Conservation (phyloP, 352 stramenopile species). For the Thalassiosira hispida region DNA sequence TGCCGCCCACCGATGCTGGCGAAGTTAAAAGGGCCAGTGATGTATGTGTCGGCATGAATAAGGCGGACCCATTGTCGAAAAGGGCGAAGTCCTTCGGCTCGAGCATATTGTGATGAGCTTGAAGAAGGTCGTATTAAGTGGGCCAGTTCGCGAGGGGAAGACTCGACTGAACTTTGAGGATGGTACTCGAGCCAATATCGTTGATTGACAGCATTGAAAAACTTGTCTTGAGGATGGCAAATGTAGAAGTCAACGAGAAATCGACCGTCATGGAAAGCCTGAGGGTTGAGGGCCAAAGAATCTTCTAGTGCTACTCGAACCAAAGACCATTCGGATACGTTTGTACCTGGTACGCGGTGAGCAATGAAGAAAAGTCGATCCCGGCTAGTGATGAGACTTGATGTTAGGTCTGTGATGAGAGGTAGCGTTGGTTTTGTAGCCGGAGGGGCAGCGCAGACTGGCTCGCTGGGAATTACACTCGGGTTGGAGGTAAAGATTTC, state of each 20-base stretch:
- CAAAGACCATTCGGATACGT: conserved; percentile 13
- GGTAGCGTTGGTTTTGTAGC: too few species aligned
- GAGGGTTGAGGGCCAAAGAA: neutral
- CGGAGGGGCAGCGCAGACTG: too few species aligned
- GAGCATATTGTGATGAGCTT: neutral
- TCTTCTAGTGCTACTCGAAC: neutral
- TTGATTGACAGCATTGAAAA: conserved; percentile 3
- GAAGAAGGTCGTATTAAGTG: neutral
- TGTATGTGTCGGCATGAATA: conserved; percentile 8
- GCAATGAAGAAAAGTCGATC: conserved; percentile 13
- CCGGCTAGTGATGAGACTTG: neutral
- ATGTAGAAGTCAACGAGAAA: conserved; percentile 14
- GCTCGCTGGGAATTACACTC: neutral
- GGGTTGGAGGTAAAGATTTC: neutral
- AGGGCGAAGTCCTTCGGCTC: neutral
- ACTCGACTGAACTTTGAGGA: too few species aligned
- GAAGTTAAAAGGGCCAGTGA: conserved; percentile 8
- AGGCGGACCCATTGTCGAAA: conserved; percentile 6
- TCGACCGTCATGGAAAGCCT: neutral
- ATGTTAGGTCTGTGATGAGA: too few species aligned
- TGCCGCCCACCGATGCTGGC: neutral
- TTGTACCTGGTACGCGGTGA: neutral
- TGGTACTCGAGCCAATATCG: conserved; percentile 9
- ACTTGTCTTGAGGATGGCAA: neutral
- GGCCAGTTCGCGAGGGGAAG: too few species aligned